Evolutionary conservation across 2,329 filamentous ascomycete species (phyloP).

Genomic region (Dactylellina sp.): DNA sequence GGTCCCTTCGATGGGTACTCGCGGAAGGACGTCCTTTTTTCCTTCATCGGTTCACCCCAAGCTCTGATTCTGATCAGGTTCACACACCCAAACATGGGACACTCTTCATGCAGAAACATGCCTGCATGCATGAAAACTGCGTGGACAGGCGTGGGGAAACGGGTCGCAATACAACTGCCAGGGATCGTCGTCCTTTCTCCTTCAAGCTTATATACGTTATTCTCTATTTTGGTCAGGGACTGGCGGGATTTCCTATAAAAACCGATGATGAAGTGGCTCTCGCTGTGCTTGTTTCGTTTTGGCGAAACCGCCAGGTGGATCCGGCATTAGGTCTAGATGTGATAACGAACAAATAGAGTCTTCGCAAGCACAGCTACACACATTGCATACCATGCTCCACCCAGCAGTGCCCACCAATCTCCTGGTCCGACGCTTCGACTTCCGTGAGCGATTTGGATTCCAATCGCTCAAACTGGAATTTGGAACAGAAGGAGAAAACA

Average conservation of each 20-base stretch:
- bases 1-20: neutral
- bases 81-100: slow-evolving; percentile 40
- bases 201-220: neutral
- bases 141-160: slow-evolving; percentile 57
- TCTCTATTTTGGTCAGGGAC: slow-evolving; percentile 17
- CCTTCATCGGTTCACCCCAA: slow-evolving; percentile 23
- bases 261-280: slow-evolving; percentile 38
- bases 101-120: slow-evolving; percentile 36
- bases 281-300: slow-evolving; percentile 1
- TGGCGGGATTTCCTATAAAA: slow-evolving; percentile 52
- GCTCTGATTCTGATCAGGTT: slow-evolving; percentile 39
- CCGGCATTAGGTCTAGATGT: slow-evolving; percentile 24
- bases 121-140: slow-evolving; percentile 53
- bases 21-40: too few species aligned
- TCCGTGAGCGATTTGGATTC: slow-evolving; percentile 23
- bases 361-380: slow-evolving; percentile 15
- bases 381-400: neutral
- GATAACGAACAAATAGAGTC: slow-evolving; percentile 33
- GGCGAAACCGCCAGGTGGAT: slow-evolving; percentile 53
- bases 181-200: slow-evolving; percentile 41
- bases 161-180: slow-evolving; percentile 53
- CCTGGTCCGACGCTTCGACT: neutral
- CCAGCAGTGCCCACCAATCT: slow-evolving; percentile 13
- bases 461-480: slow-evolving; percentile 43
- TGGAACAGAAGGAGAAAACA: slow-evolving; percentile 32